phyloP scores from a whole-genome alignment of 441 rosid species.

The Kokia cookei region DNA sequence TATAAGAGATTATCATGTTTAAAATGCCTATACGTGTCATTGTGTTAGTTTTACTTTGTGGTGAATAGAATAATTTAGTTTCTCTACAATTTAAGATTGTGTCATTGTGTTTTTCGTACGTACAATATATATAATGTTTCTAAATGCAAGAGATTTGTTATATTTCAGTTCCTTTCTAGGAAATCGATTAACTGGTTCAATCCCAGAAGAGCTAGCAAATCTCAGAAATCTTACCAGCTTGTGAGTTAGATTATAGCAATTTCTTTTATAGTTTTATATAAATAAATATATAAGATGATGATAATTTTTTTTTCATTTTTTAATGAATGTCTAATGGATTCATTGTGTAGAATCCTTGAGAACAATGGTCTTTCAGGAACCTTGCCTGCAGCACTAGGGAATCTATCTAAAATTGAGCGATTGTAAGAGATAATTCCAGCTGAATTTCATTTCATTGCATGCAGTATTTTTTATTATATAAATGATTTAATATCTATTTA shows the following conservation, averaged over 20 bases:
- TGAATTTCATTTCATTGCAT: background rate
- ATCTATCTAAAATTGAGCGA: constrained; percentile 19
- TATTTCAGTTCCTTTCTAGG: constrained; percentile 21
- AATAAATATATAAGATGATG: no score
- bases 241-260: constrained; percentile 29
- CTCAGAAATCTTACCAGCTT: background rate
- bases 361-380: constrained; percentile 25
- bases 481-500: background rate
- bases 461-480: background rate
- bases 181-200: no score
- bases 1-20: no score
- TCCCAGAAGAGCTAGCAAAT: no score
- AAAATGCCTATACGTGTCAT: no score
- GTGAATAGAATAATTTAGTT: no score
- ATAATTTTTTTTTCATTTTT: background rate
- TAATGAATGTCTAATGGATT: no score
- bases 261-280: no score
- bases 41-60: no score
- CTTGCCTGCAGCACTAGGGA: constrained; percentile 28
- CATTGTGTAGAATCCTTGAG: constrained; percentile 24
- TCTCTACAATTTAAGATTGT: no score
- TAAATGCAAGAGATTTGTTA: background rate
- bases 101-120: no score
- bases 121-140: background rate
- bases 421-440: constrained; percentile 28